A percentile compares a stretch with the other conserved stretches of the same genome.
Conservation (phyloP, 108 stramenopile genomes). For the Cylindrotheca fusiformis region DNA sequence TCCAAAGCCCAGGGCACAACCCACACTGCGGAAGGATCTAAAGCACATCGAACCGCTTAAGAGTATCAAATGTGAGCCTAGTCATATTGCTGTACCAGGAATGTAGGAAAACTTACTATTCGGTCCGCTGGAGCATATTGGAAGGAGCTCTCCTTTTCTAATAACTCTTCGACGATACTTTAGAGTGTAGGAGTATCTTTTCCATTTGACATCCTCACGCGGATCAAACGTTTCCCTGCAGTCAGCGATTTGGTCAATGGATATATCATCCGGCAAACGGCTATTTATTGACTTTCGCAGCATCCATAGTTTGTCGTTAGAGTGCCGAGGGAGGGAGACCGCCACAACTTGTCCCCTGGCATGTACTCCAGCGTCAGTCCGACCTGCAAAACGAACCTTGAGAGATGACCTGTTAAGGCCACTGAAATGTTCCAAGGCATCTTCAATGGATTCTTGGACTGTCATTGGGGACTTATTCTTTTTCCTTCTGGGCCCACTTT, state of each 20-base stretch:
- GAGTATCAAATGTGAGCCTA: no score
- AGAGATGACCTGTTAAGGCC: constrained; percentile 20
- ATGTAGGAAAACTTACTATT: constrained; percentile 8
- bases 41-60: constrained; percentile 15
- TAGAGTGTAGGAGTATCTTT: constrained; percentile 70
- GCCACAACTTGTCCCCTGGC: constrained; percentile 78
- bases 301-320: constrained; percentile 39
- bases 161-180: constrained; percentile 50
- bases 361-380: constrained; percentile 83
- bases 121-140: constrained; percentile 15
- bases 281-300: constrained; percentile 69
- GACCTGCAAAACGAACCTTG: constrained; percentile 63
- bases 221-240: constrained; percentile 57
- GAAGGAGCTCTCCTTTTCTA: constrained; percentile 24
- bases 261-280: constrained; percentile 71
- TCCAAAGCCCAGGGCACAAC: constrained; percentile 73
- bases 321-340: constrained; percentile 43
- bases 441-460: constrained; percentile 67
- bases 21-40: constrained; percentile 62
- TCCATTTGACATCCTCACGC: constrained; percentile 45
- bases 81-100: no score
- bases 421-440: constrained; percentile 42
- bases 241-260: constrained; percentile 36
- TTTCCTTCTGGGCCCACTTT: constrained; percentile 18
- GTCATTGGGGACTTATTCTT: constrained; percentile 42